Evolutionary conservation across 306 rosid genomes (phyloP).

Genomic region (Bauhinia variegata): DNA sequence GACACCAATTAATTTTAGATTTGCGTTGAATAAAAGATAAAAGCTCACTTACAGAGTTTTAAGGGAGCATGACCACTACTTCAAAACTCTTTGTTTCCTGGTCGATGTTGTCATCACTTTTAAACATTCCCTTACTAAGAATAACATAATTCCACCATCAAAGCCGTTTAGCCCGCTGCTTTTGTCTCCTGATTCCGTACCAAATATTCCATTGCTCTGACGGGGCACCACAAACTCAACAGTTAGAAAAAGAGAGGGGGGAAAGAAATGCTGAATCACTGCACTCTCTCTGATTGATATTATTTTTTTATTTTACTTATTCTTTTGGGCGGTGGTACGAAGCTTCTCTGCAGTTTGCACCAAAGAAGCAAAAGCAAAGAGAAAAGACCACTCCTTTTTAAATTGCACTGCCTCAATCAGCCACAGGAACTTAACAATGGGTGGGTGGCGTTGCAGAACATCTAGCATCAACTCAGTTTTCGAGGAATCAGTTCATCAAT

Average conservation of each 20-base stretch:
- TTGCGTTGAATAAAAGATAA: too few relatives aligned
- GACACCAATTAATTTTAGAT: too few relatives aligned
- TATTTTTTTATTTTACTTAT: constrained; percentile 19
- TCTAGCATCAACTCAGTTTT: constrained; percentile 38
- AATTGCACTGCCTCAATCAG: constrained; percentile 13
- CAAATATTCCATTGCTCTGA: constrained; percentile 17
- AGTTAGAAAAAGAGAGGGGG: not conserved
- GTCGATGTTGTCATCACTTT: constrained; percentile 41
- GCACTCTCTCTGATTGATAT: not conserved
- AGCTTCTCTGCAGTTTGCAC: constrained; percentile 2
- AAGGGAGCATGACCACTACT: too few relatives aligned
- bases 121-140: constrained; percentile 35
- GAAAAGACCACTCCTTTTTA: not conserved
- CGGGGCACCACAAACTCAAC: constrained; percentile 27
- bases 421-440: constrained; percentile 28
- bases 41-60: too few relatives aligned
- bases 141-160: constrained; percentile 31
- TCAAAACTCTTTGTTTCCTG: constrained; percentile 23
- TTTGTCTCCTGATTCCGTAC: constrained; percentile 52
- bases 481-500: constrained; percentile 21
- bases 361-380: constrained; percentile 20
- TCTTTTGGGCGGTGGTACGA: constrained; percentile 1
- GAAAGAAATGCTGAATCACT: not conserved
- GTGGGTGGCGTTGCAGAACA: constrained; percentile 26
- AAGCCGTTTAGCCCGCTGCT: constrained; percentile 46